phyloP scores from a whole-genome alignment of 768 basidiomycete genomes.

The Kwoniella sp. region DNA sequence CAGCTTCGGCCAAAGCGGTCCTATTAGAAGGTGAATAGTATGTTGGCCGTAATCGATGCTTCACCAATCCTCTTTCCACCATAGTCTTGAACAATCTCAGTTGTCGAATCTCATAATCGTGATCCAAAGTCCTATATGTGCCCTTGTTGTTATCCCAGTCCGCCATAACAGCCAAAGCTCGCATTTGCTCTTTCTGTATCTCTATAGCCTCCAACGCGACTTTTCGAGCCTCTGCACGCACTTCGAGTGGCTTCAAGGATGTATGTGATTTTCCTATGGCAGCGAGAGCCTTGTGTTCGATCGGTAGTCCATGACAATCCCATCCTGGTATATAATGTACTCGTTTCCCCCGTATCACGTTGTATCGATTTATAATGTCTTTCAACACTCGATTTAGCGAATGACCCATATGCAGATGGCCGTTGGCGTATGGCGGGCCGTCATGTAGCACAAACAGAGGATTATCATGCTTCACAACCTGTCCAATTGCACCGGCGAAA shows the following conservation, averaged over 20 bases:
- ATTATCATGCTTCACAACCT: slow-evolving; percentile 56
- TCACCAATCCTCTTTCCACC: slow-evolving; percentile 87
- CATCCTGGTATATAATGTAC: slow-evolving; percentile 93
- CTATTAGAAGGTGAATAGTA: slow-evolving; percentile 93
- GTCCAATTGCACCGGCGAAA: no score
- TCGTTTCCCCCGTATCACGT: slow-evolving; percentile 71
- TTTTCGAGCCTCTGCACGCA: slow-evolving; percentile 70
- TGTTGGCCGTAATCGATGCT: slow-evolving; percentile 82
- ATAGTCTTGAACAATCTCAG: slow-evolving; percentile 80
- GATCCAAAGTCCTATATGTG: slow-evolving; percentile 85
- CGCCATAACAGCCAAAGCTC: slow-evolving; percentile 84
- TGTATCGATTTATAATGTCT: slow-evolving; percentile 89
- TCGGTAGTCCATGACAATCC: slow-evolving; percentile 97
- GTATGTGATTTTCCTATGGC: slow-evolving; percentile 70
- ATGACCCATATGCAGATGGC: slow-evolving; percentile 88
- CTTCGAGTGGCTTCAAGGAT: slow-evolving; percentile 63
- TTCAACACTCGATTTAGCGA: slow-evolving; percentile 88
- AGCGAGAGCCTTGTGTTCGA: slow-evolving; percentile 88
- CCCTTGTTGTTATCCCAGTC: slow-evolving; percentile 68
- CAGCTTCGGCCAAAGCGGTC: slow-evolving; percentile 93
- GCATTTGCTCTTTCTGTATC: slow-evolving; percentile 76
- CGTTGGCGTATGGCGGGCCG: slow-evolving; percentile 97
- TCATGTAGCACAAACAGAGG: slow-evolving; percentile 85
- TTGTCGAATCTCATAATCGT: slow-evolving; percentile 83
- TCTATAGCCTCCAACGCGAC: slow-evolving; percentile 75